Conservation (phyloP, 129 eudicot genomes). For the Artemisia argyi region DNA sequence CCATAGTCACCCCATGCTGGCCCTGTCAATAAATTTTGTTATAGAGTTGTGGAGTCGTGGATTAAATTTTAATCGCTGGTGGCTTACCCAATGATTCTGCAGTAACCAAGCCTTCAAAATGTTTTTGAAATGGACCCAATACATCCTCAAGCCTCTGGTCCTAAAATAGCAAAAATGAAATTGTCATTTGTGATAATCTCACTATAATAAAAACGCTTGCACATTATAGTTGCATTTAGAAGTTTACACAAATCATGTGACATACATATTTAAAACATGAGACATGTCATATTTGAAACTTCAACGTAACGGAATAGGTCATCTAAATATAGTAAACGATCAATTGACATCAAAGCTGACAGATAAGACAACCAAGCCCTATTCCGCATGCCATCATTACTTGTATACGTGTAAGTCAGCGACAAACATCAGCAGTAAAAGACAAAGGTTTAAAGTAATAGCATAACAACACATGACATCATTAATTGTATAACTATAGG, state of each 20-base stretch:
- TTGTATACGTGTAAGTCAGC: not conserved
- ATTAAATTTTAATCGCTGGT: slow-evolving; percentile 21
- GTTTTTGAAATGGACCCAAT: slow-evolving; percentile 82
- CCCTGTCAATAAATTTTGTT: slow-evolving; percentile 56
- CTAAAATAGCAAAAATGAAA: slow-evolving; percentile 43
- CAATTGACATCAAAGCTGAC: slow-evolving; percentile 6
- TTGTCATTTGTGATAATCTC: slow-evolving; percentile 4
- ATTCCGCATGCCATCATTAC: slow-evolving; percentile 8
- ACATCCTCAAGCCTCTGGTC: slow-evolving; percentile 71
- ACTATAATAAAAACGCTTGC: not conserved
- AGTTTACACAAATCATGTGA: slow-evolving; percentile 17
- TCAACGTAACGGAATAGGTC: not conserved
- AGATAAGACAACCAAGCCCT: slow-evolving; percentile 2
- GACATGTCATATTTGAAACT: too few species aligned
- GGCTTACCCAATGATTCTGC: slow-evolving; percentile 74
- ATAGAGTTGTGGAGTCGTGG: slow-evolving; percentile 21
- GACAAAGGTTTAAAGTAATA: not conserved
- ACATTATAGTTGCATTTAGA: slow-evolving; percentile 2
- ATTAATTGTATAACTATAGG: slow-evolving; percentile 1
- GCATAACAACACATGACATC: not conserved
- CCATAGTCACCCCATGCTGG: slow-evolving; percentile 83
- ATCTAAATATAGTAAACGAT: slow-evolving; percentile 3
- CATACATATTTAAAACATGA: too few species aligned
- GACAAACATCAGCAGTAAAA: slow-evolving; percentile 8
- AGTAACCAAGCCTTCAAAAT: slow-evolving; percentile 68